A percentile compares a stretch with the other conserved stretches of the same genome.
phyloP scores from a whole-genome alignment of 1,284 basidiomycete genomes.

The Paramarasmius palmivorus region DNA sequence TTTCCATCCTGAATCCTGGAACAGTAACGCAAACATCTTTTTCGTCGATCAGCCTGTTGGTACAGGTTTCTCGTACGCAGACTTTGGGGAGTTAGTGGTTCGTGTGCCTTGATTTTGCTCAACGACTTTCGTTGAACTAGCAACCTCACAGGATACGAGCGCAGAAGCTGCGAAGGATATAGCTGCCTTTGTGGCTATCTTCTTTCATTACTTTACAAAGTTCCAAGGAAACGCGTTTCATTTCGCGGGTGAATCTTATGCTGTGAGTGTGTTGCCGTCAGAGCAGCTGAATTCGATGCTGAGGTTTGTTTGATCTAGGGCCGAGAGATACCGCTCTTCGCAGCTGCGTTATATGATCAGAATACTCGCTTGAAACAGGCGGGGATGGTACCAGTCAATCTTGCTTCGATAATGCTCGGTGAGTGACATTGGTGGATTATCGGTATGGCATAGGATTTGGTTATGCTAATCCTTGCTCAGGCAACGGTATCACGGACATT shows the following conservation, averaged over 20 bases:
- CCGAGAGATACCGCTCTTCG: constrained; percentile 84
- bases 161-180: constrained; percentile 58
- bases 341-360: constrained; percentile 77
- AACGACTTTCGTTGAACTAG: not conserved
- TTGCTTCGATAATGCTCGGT: constrained; percentile 82
- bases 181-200: constrained; percentile 54
- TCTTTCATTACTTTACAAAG: constrained; percentile 57
- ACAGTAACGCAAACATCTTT: constrained; percentile 67
- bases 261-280: too few relatives aligned
- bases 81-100: constrained; percentile 65
- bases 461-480: constrained; percentile 30
- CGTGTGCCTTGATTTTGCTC: constrained; percentile 20
- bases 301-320: constrained; percentile 52
- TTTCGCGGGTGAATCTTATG: constrained; percentile 74
- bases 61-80: constrained; percentile 75
- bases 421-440: constrained; percentile 22
- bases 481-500: constrained; percentile 57
- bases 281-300: too few relatives aligned
- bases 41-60: constrained; percentile 71
- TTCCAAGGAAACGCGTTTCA: constrained; percentile 61
- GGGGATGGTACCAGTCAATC: constrained; percentile 73
- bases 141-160: constrained; percentile 33
- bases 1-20: constrained; percentile 67
- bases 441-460: too few relatives aligned
- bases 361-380: constrained; percentile 61